Base-by-base conservation (phyloP, 768 basidiomycete species). In the Sarcomyxa edulis region DNA sequence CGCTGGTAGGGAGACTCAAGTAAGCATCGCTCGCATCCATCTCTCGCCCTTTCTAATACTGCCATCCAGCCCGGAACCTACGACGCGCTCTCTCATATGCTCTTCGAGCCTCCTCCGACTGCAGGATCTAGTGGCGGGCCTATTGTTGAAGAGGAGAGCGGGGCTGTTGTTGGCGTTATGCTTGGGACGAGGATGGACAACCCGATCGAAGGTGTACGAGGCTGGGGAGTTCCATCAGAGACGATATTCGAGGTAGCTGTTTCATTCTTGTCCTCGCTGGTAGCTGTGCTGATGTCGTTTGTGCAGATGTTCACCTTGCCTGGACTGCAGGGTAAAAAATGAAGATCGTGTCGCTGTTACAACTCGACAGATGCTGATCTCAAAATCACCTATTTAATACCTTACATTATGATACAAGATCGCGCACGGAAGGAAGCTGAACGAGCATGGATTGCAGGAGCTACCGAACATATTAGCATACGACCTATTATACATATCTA, bases 111-210 rank as follows among this genome's bases (percentile, higher is more conserved):
- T 2, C 50, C 72, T 6, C 82, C 82, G 9, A 73, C 74, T 0
- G 64, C 71, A 2, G 83, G 83, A 6, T 81, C 81, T 14, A 83
- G 81, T 40, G 83, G 84, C 4, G 82, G 81, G 1, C 82, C 83
- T 0, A 72, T 85, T 39, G 60, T 85, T 6, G 76, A 81, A 40
- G 67, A 70, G 44, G 66, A 74, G 44, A 74, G 59, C 20, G 81
- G 81, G 4, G 70, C 78, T 0, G 81, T 84, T 3, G 65, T 84
- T 2, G 84, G 84, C 1, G 60, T 84, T 11, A 68, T 81, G 49
- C 62, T 78, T 7, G 82, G 81, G 10, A 71, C 72, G 24, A 64
- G 72, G 48, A 74, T 78, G 71, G 69, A 76, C 40, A 78, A 62
- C 45, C 53, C 67, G 5, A 59, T 78, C 4, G 71, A 76, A 45